Evolutionary conservation across 2,329 filamentous ascomycete species (phyloP).

Genomic region (Colletotrichum paranaense): DNA sequence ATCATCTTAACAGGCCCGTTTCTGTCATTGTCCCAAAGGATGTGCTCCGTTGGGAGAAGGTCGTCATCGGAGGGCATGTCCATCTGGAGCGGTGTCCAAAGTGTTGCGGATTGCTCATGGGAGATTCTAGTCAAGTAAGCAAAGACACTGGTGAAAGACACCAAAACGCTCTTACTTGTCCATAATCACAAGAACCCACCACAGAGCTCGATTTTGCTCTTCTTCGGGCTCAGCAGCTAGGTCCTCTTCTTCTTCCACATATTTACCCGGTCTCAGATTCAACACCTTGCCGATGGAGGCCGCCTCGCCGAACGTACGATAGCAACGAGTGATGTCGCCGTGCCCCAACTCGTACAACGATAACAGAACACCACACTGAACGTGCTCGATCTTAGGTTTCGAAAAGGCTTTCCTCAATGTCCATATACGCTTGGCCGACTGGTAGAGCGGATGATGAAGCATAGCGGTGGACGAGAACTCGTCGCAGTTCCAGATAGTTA

Average conservation of each 20-base stretch:
- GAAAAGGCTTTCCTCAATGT: conserved; percentile 48
- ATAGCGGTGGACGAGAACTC: conserved; percentile 53
- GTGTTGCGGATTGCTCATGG: conserved; percentile 46
- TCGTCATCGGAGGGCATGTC: conserved; percentile 49
- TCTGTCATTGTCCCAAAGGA: conserved; percentile 45
- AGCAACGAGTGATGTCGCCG: conserved; percentile 53
- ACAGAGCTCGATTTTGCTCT: conserved; percentile 53
- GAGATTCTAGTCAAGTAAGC: conserved; percentile 40
- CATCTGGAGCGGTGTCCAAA: conserved; percentile 47
- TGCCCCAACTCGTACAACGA: conserved; percentile 58
- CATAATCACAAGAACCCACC: conserved; percentile 57
- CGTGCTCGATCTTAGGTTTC: conserved; percentile 50
- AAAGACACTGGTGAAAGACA: background rate
- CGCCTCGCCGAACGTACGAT: conserved; percentile 54
- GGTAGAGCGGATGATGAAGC: conserved; percentile 52
- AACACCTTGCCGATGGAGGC: conserved; percentile 50
- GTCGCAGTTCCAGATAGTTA: conserved; percentile 45
- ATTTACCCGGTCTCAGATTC: conserved; percentile 50
- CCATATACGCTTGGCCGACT: conserved; percentile 51
- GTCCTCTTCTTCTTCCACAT: conserved; percentile 45
- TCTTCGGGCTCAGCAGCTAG: conserved; percentile 44
- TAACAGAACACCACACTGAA: conserved; percentile 54
- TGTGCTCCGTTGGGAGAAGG: conserved; percentile 47
- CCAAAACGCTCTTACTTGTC: conserved; percentile 50
- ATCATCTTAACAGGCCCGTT: conserved; percentile 38